Base-by-base conservation (phyloP, 306 rosid species). In the Vachellia pachyceras region DNA sequence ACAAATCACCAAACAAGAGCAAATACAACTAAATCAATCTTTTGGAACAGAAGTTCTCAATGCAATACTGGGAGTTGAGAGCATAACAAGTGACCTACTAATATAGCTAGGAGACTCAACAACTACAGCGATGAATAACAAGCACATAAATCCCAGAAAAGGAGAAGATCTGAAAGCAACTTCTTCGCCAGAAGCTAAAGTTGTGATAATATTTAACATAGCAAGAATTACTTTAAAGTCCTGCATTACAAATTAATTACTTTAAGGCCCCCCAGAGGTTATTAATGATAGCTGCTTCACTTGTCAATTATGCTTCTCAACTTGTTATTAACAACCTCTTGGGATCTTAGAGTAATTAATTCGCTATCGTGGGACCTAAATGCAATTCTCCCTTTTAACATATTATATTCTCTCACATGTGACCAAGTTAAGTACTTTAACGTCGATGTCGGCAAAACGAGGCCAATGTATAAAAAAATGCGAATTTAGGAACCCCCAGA, bases 381-480 rank as follows among this genome's bases (percentile, higher is more conserved):
- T n/a, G n/a, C n/a, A n/a, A n/a, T n/a, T n/a, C n/a, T n/a, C n/a
- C n/a, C n/a, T n/a, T n/a, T 57, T 44, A 75, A 42, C 57, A 70
- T 81, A 41, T 70, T 73, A 80, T 86, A 63, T 75, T 73, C 78
- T 50, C 14, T 61, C 74, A 82, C 85, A 82, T 70, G 87, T 76
- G 79, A 82, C 55, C 54, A 39, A 81, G 33, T 75, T 47, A 7
- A 15, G 46, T 70, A 78, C 39, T 87, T 65, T 65, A 84, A 79
- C 69, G 50, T 69, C 54, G 33, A 75, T 20, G 84, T 84, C 67
- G 86, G 94, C 76, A 65, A 65, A 84, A 84, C 69, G 79, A 65
- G 69, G 60, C 78, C 61, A 72, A 55, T 4, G 46, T 80, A 82
- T 73, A n/a, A 23, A 72, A 14, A 86, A 84, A 37, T 76, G 23